Percentiles rank a stretch among this genome's conserved stretches.
Evolutionary conservation across 768 basidiomycete genomes (phyloP).

Genomic region (Leccinum sublutescens): DNA sequence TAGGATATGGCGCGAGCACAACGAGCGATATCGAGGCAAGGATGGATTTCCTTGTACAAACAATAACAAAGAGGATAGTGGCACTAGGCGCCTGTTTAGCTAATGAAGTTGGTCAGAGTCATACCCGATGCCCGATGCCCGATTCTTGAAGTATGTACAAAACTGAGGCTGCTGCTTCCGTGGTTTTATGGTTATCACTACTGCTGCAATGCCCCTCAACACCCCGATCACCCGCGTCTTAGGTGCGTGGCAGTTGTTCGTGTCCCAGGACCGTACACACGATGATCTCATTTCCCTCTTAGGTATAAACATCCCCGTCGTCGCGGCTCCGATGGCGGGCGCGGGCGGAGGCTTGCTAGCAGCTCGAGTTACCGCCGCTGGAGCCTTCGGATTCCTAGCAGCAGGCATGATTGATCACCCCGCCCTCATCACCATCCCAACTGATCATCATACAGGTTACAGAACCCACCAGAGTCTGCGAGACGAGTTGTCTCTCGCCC

Average conservation of each 20-base stretch:
- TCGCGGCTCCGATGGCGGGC: conserved; percentile 70
- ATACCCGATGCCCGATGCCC: neutral
- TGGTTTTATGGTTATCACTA: neutral
- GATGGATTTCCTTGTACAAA: conserved; percentile 28
- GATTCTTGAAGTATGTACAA: neutral
- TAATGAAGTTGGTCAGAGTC: neutral
- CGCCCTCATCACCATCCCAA: neutral
- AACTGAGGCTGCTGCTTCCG: neutral
- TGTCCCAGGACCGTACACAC: neutral
- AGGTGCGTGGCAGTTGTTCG: conserved; percentile 34
- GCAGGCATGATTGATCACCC: conserved; percentile 41
- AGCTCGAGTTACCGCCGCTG: conserved; percentile 60
- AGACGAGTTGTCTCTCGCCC: conserved; percentile 54
- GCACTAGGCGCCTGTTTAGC: neutral
- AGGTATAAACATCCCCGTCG: conserved; percentile 60
- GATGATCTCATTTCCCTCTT: neutral
- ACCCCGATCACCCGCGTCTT: conserved; percentile 51
- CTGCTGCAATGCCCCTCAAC: conserved; percentile 17
- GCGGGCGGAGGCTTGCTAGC: conserved; percentile 63
- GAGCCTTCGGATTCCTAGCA: conserved; percentile 76
- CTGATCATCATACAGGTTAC: conserved; percentile 41
- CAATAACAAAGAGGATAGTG: conserved; percentile 30
- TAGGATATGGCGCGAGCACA: conserved; percentile 19
- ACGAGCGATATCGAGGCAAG: conserved; percentile 16
- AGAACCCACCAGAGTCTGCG: conserved; percentile 42